Conservation (phyloP, 1,284 basidiomycete species). For the Mycosarcoma mackinlayi region DNA sequence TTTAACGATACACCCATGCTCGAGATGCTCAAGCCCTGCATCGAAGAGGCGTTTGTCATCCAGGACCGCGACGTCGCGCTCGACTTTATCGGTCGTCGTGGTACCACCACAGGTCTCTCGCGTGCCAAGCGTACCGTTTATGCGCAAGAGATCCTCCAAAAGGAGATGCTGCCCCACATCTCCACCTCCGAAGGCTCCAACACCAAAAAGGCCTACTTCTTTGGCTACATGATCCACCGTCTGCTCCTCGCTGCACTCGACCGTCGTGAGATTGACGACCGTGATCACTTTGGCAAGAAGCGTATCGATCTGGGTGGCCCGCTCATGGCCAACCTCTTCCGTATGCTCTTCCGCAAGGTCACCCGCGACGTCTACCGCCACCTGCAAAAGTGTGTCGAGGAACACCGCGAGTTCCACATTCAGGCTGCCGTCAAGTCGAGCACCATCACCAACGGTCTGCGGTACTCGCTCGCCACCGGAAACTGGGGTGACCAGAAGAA, state of each 20-base stretch:
- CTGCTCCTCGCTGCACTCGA: constrained; percentile 92
- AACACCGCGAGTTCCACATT: constrained; percentile 93
- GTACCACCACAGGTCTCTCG: constrained; percentile 91
- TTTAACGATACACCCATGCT: constrained; percentile 94
- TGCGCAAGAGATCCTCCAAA: constrained; percentile 97
- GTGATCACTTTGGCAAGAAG: constrained; percentile 99
- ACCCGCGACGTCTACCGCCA: constrained; percentile 97
- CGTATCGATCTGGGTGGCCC: constrained; percentile 95
- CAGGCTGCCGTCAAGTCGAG: constrained; percentile 87
- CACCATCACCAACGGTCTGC: constrained; percentile 98
- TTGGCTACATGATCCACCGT: constrained; percentile 99
- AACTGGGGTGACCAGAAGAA: constrained; percentile 99
- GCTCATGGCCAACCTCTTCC: constrained; percentile 91
- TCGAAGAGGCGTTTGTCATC: constrained; percentile 97
- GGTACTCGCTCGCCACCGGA: constrained; percentile 97
- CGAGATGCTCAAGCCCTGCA: constrained; percentile 98
- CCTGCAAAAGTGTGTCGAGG: constrained; percentile 94
- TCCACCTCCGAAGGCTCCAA: constrained; percentile 95
- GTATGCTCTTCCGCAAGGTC: constrained; percentile 96
- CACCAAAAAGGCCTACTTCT: constrained; percentile 99
- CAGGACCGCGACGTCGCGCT: constrained; percentile 91
- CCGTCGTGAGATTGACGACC: constrained; percentile 94
- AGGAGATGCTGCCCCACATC: constrained; percentile 98
- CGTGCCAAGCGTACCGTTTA: constrained; percentile 92
- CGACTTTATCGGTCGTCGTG: constrained; percentile 98